Percentiles rank a stretch among this genome's conserved stretches.
phyloP scores from a whole-genome alignment of 441 rosid genomes.

The Daphne laureola region DNA sequence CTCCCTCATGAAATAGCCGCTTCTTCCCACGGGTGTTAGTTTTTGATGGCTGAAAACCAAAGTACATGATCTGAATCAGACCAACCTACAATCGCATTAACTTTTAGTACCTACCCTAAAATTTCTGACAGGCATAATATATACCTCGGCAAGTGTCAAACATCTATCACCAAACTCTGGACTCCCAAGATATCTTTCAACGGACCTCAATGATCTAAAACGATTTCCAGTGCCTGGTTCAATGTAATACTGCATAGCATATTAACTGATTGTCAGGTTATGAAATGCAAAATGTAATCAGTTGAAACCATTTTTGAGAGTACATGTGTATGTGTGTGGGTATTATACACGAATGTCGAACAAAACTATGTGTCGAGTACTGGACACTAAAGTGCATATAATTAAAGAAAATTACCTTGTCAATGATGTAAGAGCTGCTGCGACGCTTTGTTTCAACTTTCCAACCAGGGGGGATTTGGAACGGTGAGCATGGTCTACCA shows the following conservation, averaged over 20 bases:
- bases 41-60: constrained; percentile 16
- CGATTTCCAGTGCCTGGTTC: constrained; percentile 43
- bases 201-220: constrained; percentile 39
- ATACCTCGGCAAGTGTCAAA: neutral
- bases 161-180: constrained; percentile 8
- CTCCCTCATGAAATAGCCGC: constrained; percentile 6
- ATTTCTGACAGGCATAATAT: constrained; percentile 3
- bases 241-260: constrained; percentile 35
- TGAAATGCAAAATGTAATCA: constrained; percentile 6
- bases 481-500: constrained; percentile 15
- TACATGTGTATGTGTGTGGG: neutral
- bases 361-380: neutral
- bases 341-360: too few species aligned
- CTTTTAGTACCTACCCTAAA: neutral
- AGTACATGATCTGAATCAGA: neutral
- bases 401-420: constrained; percentile 30
- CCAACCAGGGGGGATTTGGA: constrained; percentile 49
- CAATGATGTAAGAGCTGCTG: constrained; percentile 13
- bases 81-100: neutral
- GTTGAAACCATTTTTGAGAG: neutral
- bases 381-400: neutral
- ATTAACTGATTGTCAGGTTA: constrained; percentile 6
- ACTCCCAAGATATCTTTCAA: constrained; percentile 32
- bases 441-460: constrained; percentile 27
- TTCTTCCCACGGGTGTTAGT: constrained; percentile 15